A percentile compares a stretch with the other conserved stretches of the same genome.
Conservation (phyloP, 2,329 filamentous ascomycete genomes). For the Purpureocillium lavendulum region DNA sequence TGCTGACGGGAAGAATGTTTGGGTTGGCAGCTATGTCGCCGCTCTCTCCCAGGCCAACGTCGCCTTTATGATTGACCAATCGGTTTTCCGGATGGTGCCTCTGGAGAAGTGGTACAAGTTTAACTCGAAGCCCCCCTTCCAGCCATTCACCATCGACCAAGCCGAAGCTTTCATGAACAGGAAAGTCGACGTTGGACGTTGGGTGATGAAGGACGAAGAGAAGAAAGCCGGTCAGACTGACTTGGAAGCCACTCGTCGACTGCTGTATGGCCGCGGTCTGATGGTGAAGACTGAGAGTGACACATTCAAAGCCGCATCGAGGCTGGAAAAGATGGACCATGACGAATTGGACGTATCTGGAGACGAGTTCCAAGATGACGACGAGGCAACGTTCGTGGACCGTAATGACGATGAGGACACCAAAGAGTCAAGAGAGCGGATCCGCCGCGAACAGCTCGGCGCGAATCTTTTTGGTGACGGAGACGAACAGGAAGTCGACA, state of each 20-base stretch:
- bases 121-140: slow-evolving; percentile 69
- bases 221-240: slow-evolving; percentile 48
- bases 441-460: slow-evolving; percentile 74
- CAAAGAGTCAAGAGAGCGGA: slow-evolving; percentile 62
- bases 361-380: slow-evolving; percentile 80
- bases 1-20: slow-evolving; percentile 89
- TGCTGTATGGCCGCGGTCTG: slow-evolving; percentile 43
- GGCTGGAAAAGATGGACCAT: slow-evolving; percentile 60
- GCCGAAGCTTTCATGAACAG: slow-evolving; percentile 77
- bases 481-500: slow-evolving; percentile 64
- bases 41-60: slow-evolving; percentile 81
- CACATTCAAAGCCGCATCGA: slow-evolving; percentile 53
- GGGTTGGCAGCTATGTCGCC: slow-evolving; percentile 85
- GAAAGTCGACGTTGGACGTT: slow-evolving; percentile 67
- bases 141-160: slow-evolving; percentile 71
- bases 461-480: slow-evolving; percentile 74
- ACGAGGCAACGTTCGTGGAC: slow-evolving; percentile 70
- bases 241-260: slow-evolving; percentile 48
- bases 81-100: slow-evolving; percentile 75
- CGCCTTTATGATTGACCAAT: slow-evolving; percentile 63
- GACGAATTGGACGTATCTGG: slow-evolving; percentile 60
- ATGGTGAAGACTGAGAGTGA: slow-evolving; percentile 60
- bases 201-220: slow-evolving; percentile 65
- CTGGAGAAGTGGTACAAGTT: slow-evolving; percentile 96
- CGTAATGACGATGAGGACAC: slow-evolving; percentile 73